These are phyloP conservation scores for Botrytis cinerea DNA, from an alignment of 2,329 filamentous ascomycete species.

Conservation along the genomic window DNA sequence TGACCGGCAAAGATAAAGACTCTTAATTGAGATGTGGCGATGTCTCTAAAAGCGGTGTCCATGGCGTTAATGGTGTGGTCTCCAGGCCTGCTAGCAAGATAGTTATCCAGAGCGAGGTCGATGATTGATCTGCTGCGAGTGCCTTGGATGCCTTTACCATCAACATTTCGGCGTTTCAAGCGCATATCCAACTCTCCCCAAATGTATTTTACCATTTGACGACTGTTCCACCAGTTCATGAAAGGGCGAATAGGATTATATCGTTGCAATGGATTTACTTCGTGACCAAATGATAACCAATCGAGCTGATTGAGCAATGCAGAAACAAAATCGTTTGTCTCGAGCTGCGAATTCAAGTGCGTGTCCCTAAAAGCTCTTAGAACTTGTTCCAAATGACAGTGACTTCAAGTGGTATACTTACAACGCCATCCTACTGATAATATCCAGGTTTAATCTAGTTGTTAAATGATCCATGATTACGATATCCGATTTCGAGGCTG, in stretches of 20 bases:
- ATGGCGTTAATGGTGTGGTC: neutral
- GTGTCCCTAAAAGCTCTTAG: neutral
- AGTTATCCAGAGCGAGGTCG: constrained; percentile 5
- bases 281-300: constrained; percentile 4
- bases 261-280: neutral
- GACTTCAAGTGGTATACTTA: neutral
- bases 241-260: neutral
- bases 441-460: neutral
- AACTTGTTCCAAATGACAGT: neutral
- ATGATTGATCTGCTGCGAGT: neutral
- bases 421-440: neutral
- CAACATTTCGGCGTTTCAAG: neutral
- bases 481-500: neutral
- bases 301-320: neutral
- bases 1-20: neutral
- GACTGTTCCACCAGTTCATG: neutral
- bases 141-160: neutral
- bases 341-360: neutral
- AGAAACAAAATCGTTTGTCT: neutral
- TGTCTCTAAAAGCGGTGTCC: neutral
- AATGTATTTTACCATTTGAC: neutral
- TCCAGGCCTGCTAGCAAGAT: neutral
- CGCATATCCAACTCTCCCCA: constrained; percentile 1
- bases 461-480: neutral
- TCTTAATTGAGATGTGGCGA: neutral